Conservation (phyloP, 805 yeast genomes). For the Saccharomycopsis babjevae region DNA sequence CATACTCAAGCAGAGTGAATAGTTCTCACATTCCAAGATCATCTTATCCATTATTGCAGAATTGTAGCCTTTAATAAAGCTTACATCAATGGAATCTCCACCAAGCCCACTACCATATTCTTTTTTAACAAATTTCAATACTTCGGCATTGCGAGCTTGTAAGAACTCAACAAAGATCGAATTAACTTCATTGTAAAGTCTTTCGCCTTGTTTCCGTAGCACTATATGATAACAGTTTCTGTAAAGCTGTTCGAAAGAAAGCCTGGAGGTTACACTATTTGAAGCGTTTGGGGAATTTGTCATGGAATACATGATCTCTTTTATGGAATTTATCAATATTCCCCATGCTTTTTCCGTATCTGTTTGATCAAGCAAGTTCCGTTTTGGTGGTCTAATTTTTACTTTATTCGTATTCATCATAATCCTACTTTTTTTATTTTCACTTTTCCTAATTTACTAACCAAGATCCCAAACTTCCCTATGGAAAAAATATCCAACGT, state of each 20-base stretch:
- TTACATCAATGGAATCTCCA: neutral
- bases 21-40: constrained; percentile 55
- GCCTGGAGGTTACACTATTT: constrained; percentile 55
- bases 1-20: constrained; percentile 61
- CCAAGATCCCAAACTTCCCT: neutral
- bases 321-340: constrained; percentile 54
- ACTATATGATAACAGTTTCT: constrained; percentile 71
- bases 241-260: constrained; percentile 78
- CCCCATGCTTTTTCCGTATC: constrained; percentile 64
- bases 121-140: neutral
- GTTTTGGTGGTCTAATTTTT: neutral
- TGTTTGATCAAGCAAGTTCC: constrained; percentile 29
- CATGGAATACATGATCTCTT: constrained; percentile 41
- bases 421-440: neutral
- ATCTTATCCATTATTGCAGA: constrained; percentile 1
- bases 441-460: neutral
- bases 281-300: neutral
- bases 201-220: constrained; percentile 54
- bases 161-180: neutral
- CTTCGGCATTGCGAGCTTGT: neutral
- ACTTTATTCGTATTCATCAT: neutral
- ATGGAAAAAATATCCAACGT: neutral
- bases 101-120: neutral
- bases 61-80: neutral
- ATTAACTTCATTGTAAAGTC: constrained; percentile 52